Conservation (phyloP, 1,139 yeast species). For the Nadsonia commutata region DNA sequence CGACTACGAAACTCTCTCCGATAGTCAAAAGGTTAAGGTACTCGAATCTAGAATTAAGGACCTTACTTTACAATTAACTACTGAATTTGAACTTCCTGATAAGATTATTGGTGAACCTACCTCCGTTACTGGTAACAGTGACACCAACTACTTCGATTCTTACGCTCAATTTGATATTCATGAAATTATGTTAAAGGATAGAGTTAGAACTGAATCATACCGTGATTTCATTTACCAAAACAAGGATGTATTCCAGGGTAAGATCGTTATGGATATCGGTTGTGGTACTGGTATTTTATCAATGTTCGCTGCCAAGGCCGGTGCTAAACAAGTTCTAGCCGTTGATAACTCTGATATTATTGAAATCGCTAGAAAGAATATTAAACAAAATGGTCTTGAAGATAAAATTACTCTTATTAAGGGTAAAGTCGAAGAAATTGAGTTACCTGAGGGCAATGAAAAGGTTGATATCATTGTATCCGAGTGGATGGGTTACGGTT, state of each 20-base stretch:
- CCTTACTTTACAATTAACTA: slow-evolving; percentile 3
- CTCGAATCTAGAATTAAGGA: slow-evolving; percentile 4
- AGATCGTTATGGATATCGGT: slow-evolving; percentile 91
- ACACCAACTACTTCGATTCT: slow-evolving; percentile 71
- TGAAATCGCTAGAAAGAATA: slow-evolving; percentile 81
- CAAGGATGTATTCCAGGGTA: slow-evolving; percentile 78
- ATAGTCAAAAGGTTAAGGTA: neutral
- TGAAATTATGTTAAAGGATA: slow-evolving; percentile 96
- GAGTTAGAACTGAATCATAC: slow-evolving; percentile 82
- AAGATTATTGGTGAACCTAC: slow-evolving; percentile 2
- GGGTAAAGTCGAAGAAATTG: slow-evolving; percentile 92
- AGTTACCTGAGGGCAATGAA: slow-evolving; percentile 45
- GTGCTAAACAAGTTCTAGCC: slow-evolving; percentile 92
- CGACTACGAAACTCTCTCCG: neutral
- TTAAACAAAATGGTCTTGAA: slow-evolving; percentile 66
- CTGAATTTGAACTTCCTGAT: slow-evolving; percentile 1
- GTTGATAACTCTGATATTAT: slow-evolving; percentile 96
- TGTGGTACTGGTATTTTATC: slow-evolving; percentile 96
- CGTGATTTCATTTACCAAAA: slow-evolving; percentile 88
- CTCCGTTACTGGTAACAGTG: slow-evolving; percentile 13
- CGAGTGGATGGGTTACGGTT: slow-evolving; percentile 99
- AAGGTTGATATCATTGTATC: slow-evolving; percentile 88
- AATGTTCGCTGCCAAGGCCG: slow-evolving; percentile 95
- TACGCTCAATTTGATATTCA: slow-evolving; percentile 97
- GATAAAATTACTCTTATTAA: slow-evolving; percentile 80